Conservation (phyloP, 2,329 filamentous ascomycete species). For the Colletotrichum tropicale region DNA sequence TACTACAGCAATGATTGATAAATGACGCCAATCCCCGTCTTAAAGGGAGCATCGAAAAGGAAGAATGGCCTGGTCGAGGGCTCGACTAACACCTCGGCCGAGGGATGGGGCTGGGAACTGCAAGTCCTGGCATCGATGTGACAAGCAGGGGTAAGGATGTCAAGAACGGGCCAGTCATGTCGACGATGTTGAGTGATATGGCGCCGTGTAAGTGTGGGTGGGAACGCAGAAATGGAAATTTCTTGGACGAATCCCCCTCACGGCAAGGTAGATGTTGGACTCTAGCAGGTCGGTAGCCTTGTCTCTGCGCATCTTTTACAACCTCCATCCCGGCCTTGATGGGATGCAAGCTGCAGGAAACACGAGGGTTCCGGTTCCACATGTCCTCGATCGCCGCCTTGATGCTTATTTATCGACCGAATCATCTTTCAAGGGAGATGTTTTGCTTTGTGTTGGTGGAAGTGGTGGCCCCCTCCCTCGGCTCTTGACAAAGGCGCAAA, state of each 20-base stretch:
- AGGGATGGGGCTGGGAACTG: conserved; percentile 5
- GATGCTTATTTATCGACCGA: not conserved
- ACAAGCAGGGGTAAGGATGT: conserved; percentile 6
- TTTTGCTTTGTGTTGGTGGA: not conserved
- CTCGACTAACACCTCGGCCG: not conserved
- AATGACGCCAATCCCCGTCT: not conserved
- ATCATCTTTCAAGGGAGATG: not conserved
- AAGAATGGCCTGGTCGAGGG: not conserved
- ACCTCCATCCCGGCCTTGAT: not conserved
- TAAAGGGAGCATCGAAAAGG: not conserved
- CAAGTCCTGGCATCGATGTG: conserved; percentile 11
- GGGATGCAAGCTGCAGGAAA: not conserved
- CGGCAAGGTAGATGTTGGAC: conserved; percentile 12
- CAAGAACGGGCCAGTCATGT: not conserved
- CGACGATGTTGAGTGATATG: not conserved
- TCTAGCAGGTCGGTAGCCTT: not conserved
- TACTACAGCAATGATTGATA: not conserved
- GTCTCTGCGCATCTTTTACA: not conserved
- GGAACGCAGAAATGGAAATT: conserved; percentile 2
- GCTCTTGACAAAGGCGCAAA: not conserved
- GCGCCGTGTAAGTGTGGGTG: not conserved
- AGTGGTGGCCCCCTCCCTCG: not conserved
- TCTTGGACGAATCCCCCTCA: conserved; percentile 6
- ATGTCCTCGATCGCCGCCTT: not conserved
- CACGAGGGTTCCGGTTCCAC: not conserved